Evolutionary conservation across 768 basidiomycete genomes (phyloP).

Genomic region (Roridomyces roridus): DNA sequence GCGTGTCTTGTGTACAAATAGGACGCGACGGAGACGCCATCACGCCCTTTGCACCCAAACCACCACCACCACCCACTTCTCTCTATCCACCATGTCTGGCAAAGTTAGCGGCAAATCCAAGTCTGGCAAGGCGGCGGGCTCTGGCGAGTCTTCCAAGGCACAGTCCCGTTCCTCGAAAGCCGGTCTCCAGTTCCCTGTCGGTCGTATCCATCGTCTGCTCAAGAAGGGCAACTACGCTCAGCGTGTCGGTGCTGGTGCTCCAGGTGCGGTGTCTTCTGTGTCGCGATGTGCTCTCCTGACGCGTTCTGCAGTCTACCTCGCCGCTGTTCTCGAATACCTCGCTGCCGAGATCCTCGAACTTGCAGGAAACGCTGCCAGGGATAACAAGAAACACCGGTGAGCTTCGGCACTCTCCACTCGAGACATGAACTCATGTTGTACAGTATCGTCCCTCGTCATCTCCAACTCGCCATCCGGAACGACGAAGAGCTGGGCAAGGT

Average conservation of each 20-base stretch:
- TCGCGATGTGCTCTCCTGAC: background rate
- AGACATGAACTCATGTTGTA: too few species aligned
- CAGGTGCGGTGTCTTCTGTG: conserved; percentile 44
- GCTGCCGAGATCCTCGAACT: conserved; percentile 85
- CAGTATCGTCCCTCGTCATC: conserved; percentile 83
- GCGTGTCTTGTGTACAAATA: conserved; percentile 41
- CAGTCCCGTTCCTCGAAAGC: conserved; percentile 68
- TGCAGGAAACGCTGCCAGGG: conserved; percentile 74
- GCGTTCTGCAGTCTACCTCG: conserved; percentile 63
- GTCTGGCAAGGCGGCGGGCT: too few species aligned
- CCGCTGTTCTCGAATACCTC: too few species aligned
- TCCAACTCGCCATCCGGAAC: conserved; percentile 84
- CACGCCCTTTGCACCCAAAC: too few species aligned
- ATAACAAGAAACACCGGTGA: too few species aligned
- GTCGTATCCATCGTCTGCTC: too few species aligned
- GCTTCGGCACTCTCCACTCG: too few species aligned
- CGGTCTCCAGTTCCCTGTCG: conserved; percentile 68
- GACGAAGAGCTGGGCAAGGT: conserved; percentile 69
- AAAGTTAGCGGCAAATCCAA: too few species aligned
- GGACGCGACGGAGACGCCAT: too few species aligned
- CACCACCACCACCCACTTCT: conserved; percentile 11
- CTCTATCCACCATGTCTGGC: conserved; percentile 32
- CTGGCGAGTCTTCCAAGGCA: conserved; percentile 45
- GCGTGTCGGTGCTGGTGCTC: too few species aligned
- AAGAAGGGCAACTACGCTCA: too few species aligned